These are phyloP conservation scores for apple (Malus domestica) DNA, from an alignment of 306 rosid species.

Conservation along the genomic window ASM211411v1 NC_041790.1:3570001-3570500, in stretches of 20 bases:
- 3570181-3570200: conserved; percentile 83
- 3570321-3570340: not conserved
- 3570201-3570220: conserved; percentile 87
- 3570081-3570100: not conserved
- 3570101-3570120: not conserved
- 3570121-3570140: not conserved
- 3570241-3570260: conserved; percentile 99
- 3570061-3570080: conserved; percentile 51
- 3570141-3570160: not conserved
- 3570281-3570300: conserved; percentile 71
- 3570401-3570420: not conserved
- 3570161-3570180: not conserved
- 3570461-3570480: conserved; percentile 3
- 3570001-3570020: conserved; percentile 69
- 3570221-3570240: conserved; percentile 95
- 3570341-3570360: not conserved
- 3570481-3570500: conserved; percentile 15
- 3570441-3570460: conserved; percentile 1
- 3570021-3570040: conserved; percentile 64
- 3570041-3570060: conserved; percentile 74
- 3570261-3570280: conserved; percentile 87
- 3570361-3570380: not conserved
- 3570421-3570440: conserved; percentile 41
- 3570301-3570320: conserved; percentile 34
- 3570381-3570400: not conserved